These are phyloP conservation scores for Cladosporium phlei DNA, from an alignment of 2,329 filamentous ascomycete genomes.

Conservation along the genomic window DNA sequence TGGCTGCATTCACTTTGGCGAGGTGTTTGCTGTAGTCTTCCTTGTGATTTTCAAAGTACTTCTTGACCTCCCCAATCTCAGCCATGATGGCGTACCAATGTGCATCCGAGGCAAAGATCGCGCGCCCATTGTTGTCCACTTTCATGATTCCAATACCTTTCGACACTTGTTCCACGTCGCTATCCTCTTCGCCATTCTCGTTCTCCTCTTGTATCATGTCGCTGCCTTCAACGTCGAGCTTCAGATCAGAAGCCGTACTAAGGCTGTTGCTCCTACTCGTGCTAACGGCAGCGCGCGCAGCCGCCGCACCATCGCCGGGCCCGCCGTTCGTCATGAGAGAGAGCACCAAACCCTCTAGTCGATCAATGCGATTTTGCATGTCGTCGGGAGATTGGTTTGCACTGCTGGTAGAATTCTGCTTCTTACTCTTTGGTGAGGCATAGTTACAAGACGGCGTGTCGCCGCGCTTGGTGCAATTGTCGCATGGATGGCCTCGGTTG, in stretches of 20 bases:
- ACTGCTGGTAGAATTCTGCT: slow-evolving; percentile 36
- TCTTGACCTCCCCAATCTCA: slow-evolving; percentile 86
- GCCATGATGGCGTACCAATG: slow-evolving; percentile 51
- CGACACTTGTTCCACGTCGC: slow-evolving; percentile 56
- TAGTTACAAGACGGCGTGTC: slow-evolving; percentile 81
- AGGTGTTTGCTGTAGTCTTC: slow-evolving; percentile 82
- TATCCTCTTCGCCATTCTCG: slow-evolving; percentile 48
- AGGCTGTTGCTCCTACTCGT: slow-evolving; percentile 38
- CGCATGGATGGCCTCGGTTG: slow-evolving; percentile 84
- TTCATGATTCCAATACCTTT: slow-evolving; percentile 51
- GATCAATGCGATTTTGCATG: slow-evolving; percentile 97
- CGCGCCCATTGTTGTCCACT: slow-evolving; percentile 45
- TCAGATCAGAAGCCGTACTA: slow-evolving; percentile 36
- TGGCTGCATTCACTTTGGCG: slow-evolving; percentile 67
- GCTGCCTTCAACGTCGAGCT: slow-evolving; percentile 53
- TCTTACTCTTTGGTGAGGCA: slow-evolving; percentile 63
- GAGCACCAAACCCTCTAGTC: slow-evolving; percentile 84
- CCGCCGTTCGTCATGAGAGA: slow-evolving; percentile 88
- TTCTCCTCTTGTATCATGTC: slow-evolving; percentile 51
- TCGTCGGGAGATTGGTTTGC: slow-evolving; percentile 67
- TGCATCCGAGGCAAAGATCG: slow-evolving; percentile 47
- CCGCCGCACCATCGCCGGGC: slow-evolving; percentile 53
- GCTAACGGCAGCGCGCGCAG: slow-evolving; percentile 53
- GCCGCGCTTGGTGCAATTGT: slow-evolving; percentile 87
- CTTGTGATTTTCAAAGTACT: slow-evolving; percentile 79